A percentile compares a stretch with the other conserved stretches of the same genome.
These are phyloP conservation scores for Priceomyces castillae DNA, from an alignment of 805 yeast species.

Conservation along the genomic window DNA sequence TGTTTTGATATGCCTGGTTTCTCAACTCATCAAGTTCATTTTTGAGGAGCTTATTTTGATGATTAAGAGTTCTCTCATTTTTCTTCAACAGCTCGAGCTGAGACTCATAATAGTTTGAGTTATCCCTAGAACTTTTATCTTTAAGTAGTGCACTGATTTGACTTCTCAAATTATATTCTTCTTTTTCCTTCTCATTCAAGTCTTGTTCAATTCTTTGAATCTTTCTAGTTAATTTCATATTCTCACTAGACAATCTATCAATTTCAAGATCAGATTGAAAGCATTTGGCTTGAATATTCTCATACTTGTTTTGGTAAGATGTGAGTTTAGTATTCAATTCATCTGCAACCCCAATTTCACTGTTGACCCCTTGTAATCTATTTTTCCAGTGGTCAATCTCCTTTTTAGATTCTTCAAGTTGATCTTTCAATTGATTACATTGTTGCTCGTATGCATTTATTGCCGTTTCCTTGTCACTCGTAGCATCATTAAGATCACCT, in stretches of 20 bases:
- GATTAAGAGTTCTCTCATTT: constrained; percentile 17
- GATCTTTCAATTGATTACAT: constrained; percentile 4
- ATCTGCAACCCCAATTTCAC: constrained; percentile 6
- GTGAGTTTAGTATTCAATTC: constrained; percentile 15
- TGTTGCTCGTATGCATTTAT: constrained; percentile 10
- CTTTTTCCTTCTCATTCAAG: constrained; percentile 22
- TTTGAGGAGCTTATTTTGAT: constrained; percentile 21
- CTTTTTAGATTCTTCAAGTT: constrained; percentile 16
- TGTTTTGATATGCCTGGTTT: constrained; percentile 19
- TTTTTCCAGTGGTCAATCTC: constrained; percentile 13
- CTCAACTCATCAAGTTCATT: constrained; percentile 28
- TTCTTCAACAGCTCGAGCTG: constrained; percentile 22
- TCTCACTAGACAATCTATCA: constrained; percentile 11
- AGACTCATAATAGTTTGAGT: constrained; percentile 16
- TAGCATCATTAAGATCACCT: constrained; percentile 2
- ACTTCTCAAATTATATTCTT: constrained; percentile 19
- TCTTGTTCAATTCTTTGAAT: constrained; percentile 17
- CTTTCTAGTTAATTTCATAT: constrained; percentile 13
- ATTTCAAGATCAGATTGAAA: constrained; percentile 13
- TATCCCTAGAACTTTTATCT: constrained; percentile 13
- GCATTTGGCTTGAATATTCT: constrained; percentile 11
- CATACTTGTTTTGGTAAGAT: constrained; percentile 10
- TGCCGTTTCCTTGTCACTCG: constrained; percentile 8
- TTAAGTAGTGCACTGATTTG: constrained; percentile 21
- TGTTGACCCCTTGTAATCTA: constrained; percentile 3